Evolutionary conservation across 1,284 basidiomycete species (phyloP).

Genomic region (Leccinum griseonigrum): DNA sequence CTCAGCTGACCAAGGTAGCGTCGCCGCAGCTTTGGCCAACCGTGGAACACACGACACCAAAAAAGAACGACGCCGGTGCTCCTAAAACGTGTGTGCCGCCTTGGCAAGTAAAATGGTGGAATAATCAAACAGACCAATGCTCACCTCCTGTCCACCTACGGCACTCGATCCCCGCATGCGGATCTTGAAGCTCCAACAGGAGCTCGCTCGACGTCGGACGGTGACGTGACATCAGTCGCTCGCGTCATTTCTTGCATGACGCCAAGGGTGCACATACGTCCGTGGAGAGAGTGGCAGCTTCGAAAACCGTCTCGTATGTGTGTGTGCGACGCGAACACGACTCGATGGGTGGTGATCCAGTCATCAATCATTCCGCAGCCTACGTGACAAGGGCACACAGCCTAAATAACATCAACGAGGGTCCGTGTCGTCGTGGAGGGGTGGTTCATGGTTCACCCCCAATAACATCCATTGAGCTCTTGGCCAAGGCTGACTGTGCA

Average conservation of each 20-base stretch:
- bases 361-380: conserved; percentile 7
- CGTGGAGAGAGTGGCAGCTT: conserved; percentile 16
- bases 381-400: conserved; percentile 13
- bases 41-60: conserved; percentile 5
- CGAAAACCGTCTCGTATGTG: conserved; percentile 4
- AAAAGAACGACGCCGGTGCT: conserved; percentile 2
- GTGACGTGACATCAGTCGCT: neutral
- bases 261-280: conserved; percentile 2
- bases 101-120: neutral
- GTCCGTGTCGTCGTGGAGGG: neutral
- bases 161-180: neutral
- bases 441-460: neutral
- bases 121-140: conserved; percentile 9
- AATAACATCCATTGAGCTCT: neutral
- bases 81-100: conserved; percentile 8
- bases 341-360: conserved; percentile 1
- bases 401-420: conserved; percentile 14
- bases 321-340: conserved; percentile 1
- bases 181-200: conserved; percentile 6
- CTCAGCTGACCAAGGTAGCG: neutral
- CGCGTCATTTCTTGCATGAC: conserved; percentile 1
- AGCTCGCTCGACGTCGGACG: conserved; percentile 1
- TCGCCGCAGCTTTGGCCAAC: neutral
- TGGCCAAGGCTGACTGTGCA: neutral
- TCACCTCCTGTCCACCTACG: conserved; percentile 2